Conservation (phyloP, 768 basidiomycete genomes). For the Xerocomus brunneocitrinus region DNA sequence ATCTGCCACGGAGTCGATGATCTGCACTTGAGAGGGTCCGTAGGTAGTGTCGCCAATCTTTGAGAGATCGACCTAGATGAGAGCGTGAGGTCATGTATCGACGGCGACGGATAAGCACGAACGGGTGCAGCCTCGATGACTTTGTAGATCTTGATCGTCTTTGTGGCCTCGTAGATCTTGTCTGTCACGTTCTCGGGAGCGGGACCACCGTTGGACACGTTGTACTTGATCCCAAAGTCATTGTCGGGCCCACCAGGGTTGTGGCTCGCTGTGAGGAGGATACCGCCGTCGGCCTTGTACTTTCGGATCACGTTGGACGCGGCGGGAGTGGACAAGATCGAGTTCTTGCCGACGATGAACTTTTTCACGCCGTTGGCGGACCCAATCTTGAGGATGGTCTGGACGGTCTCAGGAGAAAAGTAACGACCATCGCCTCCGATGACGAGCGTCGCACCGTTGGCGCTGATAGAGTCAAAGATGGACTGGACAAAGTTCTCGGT, state of each 20-base stretch:
- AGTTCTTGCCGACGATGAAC: slow-evolving; percentile 88
- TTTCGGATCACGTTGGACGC: slow-evolving; percentile 95
- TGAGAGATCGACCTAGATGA: slow-evolving; percentile 69
- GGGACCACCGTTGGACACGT: slow-evolving; percentile 94
- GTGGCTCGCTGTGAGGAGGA: slow-evolving; percentile 94
- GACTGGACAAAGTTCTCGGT: slow-evolving; percentile 98
- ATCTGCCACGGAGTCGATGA: slow-evolving; percentile 92
- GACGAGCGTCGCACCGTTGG: slow-evolving; percentile 78
- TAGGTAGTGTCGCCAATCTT: slow-evolving; percentile 75
- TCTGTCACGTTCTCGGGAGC: slow-evolving; percentile 97
- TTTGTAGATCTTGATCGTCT: slow-evolving; percentile 83
- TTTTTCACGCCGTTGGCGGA: slow-evolving; percentile 91
- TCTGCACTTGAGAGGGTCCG: slow-evolving; percentile 78
- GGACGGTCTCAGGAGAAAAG: slow-evolving; percentile 81
- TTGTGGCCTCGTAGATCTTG: slow-evolving; percentile 89
- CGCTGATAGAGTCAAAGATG: slow-evolving; percentile 86
- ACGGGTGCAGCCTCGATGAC: slow-evolving; percentile 73
- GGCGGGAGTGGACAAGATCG: slow-evolving; percentile 94
- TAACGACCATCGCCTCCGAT: slow-evolving; percentile 97
- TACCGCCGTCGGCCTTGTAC: slow-evolving; percentile 95
- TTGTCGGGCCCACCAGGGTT: slow-evolving; percentile 98
- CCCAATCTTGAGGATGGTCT: slow-evolving; percentile 90
- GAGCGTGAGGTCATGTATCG: not conserved
- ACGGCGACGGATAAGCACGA: slow-evolving; percentile 27
- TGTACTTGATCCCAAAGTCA: slow-evolving; percentile 99